A percentile compares a stretch with the other conserved stretches of the same genome.
These are phyloP conservation scores for Solanum infundibuliforme DNA, from an alignment of 257 asterid genomes.

Conservation along the genomic window DNA sequence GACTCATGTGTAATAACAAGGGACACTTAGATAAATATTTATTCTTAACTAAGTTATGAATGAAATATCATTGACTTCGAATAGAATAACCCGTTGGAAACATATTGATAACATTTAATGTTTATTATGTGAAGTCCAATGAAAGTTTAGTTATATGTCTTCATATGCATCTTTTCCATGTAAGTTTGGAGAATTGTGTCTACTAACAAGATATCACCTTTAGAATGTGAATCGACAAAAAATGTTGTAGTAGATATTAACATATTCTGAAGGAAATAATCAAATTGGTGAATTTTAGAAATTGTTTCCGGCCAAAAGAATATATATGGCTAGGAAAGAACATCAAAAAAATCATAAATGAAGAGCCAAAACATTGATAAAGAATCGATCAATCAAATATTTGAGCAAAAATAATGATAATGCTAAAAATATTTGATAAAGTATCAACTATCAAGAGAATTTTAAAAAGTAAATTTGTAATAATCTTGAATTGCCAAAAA, in stretches of 20 bases:
- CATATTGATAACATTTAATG: too few species aligned
- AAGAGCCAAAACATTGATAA: too few species aligned
- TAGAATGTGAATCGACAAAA: too few species aligned
- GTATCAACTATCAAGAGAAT: not conserved
- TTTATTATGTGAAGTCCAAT: not conserved
- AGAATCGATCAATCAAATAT: not conserved
- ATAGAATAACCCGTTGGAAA: too few species aligned
- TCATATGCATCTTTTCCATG: not conserved
- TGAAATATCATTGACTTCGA: too few species aligned
- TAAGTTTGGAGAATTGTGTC: not conserved
- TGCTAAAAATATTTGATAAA: not conserved
- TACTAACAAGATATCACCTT: not conserved
- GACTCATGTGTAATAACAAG: too few species aligned
- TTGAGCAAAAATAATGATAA: not conserved
- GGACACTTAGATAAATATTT: too few species aligned
- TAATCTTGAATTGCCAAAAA: not conserved
- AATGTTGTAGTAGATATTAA: not conserved
- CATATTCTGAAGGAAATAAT: too few species aligned
- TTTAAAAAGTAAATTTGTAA: too few species aligned
- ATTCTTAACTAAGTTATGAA: too few species aligned
- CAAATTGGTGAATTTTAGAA: too few species aligned
- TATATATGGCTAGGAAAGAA: not conserved
- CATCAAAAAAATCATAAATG: not conserved
- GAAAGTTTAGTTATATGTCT: not conserved
- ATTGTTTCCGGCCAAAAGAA: too few species aligned